Conservation (phyloP, 129 eudicot species). For the Flaveria ramosissima region DNA sequence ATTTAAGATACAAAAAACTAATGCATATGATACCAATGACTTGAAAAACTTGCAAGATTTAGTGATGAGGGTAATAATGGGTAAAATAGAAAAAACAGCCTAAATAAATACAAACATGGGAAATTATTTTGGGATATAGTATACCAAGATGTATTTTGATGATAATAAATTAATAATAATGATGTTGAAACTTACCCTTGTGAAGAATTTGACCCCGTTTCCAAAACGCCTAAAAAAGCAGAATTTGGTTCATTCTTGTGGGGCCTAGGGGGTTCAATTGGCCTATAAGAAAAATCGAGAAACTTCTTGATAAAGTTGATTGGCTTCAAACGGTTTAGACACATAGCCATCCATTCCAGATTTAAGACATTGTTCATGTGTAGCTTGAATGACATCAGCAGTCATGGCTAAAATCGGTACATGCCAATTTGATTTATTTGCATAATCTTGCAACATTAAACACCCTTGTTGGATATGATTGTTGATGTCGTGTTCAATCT, state of each 20-base stretch:
- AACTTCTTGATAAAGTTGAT: conserved; percentile 88
- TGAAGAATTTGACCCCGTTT: conserved; percentile 30
- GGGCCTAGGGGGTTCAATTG: conserved; percentile 23
- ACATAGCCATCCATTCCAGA: conserved; percentile 97
- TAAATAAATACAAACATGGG: not conserved
- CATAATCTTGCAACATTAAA: conserved; percentile 33
- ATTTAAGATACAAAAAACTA: too few relatives aligned
- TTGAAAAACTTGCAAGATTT: not conserved
- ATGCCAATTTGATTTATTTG: conserved; percentile 56
- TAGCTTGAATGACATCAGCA: conserved; percentile 95
- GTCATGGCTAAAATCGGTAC: conserved; percentile 95
- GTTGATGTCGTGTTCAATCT: conserved; percentile 47
- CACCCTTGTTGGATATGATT: conserved; percentile 42
- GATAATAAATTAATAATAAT: not conserved
- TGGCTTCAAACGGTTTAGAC: conserved; percentile 96
- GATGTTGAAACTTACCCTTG: conserved; percentile 34
- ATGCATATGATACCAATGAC: not conserved
- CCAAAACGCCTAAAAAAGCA: conserved; percentile 38
- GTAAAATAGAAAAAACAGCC: not conserved
- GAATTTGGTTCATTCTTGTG: conserved; percentile 32
- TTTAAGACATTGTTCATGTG: conserved; percentile 66
- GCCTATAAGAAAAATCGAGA: conserved; percentile 61
- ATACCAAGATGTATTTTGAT: conserved; percentile 13
- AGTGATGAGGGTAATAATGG: not conserved
- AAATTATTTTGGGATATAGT: not conserved